Percentiles rank a stretch among this genome's conserved stretches.
phyloP scores from a whole-genome alignment of 352 stramenopile species.

The Phytophthora capsici region DNA sequence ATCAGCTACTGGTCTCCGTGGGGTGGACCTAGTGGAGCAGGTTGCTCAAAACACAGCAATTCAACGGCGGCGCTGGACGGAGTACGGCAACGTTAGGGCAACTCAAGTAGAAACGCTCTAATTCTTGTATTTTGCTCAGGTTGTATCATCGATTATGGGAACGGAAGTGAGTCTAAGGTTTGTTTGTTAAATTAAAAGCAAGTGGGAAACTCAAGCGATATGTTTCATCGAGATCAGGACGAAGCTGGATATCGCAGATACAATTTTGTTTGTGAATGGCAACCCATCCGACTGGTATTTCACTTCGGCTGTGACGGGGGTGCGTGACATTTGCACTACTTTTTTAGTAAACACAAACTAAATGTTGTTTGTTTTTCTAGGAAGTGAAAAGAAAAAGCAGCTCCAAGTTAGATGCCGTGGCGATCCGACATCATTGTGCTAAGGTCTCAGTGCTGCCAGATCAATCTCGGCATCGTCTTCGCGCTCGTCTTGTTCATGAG shows the following conservation, averaged over 20 bases:
- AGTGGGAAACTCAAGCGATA: too few species aligned
- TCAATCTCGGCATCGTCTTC: slow-evolving; percentile 8
- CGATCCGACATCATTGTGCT: slow-evolving; percentile 40
- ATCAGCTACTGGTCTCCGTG: slow-evolving; percentile 32
- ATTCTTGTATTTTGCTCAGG: slow-evolving; percentile 23
- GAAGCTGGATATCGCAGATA: slow-evolving; percentile 69
- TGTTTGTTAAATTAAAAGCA: neutral
- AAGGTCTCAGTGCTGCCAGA: slow-evolving; percentile 32
- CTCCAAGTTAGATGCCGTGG: slow-evolving; percentile 19
- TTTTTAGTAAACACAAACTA: neutral
- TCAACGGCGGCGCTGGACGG: slow-evolving; percentile 62
- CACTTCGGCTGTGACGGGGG: slow-evolving; percentile 59
- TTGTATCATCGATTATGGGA: slow-evolving; percentile 68
- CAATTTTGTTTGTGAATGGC: slow-evolving; percentile 56
- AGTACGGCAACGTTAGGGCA: slow-evolving; percentile 35
- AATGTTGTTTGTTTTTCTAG: slow-evolving; percentile 24
- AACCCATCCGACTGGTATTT: slow-evolving; percentile 61
- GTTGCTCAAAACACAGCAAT: slow-evolving; percentile 51
- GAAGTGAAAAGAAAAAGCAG: slow-evolving; percentile 59
- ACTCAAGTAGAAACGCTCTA: neutral
- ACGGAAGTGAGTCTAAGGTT: slow-evolving; percentile 43
- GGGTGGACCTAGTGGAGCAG: slow-evolving; percentile 61
- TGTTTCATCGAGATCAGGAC: slow-evolving; percentile 26
- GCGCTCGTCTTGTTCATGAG: slow-evolving; percentile 41
- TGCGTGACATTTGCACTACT: slow-evolving; percentile 20